Percentiles rank a stretch among this genome's conserved stretches.
These are phyloP conservation scores for Cutaneotrichosporon arboriforme DNA, from an alignment of 1,284 basidiomycete species.

Conservation along the genomic window DNA sequence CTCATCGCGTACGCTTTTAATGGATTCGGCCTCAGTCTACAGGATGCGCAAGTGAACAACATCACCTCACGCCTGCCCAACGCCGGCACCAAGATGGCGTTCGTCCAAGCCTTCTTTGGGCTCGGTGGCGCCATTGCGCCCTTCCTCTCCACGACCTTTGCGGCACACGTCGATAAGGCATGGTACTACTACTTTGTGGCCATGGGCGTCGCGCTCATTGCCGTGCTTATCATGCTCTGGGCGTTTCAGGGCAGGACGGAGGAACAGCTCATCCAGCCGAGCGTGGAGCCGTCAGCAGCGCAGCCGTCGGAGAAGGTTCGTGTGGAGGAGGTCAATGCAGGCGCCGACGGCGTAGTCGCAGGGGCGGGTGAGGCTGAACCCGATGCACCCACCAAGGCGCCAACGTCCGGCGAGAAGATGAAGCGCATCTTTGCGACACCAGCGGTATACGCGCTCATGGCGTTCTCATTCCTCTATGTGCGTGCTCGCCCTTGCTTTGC, in stretches of 20 bases:
- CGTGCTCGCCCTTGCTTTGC: neutral
- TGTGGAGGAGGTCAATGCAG: neutral
- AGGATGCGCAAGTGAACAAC: slow-evolving; percentile 23
- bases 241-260: slow-evolving; percentile 17
- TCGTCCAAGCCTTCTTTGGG: slow-evolving; percentile 41
- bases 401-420: slow-evolving; percentile 8
- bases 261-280: slow-evolving; percentile 13
- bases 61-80: slow-evolving; percentile 16
- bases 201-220: slow-evolving; percentile 12
- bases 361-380: neutral
- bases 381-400: neutral
- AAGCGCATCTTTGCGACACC: slow-evolving; percentile 15
- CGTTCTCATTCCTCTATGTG: slow-evolving; percentile 15
- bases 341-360: neutral
- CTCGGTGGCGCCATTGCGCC: slow-evolving; percentile 59
- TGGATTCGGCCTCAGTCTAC: slow-evolving; percentile 12
- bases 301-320: neutral
- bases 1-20: slow-evolving; percentile 12
- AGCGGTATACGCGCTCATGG: slow-evolving; percentile 9
- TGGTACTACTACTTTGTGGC: slow-evolving; percentile 18
- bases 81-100: slow-evolving; percentile 16
- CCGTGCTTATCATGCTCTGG: slow-evolving; percentile 7
- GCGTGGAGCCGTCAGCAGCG: neutral
- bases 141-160: slow-evolving; percentile 60
- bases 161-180: slow-evolving; percentile 8